Evolutionary conservation across 495 filamentous ascomycete genomes (phyloP), one percentile per base, ranked within the genome.

Genomic region (Penicillium fimorum): DNA sequence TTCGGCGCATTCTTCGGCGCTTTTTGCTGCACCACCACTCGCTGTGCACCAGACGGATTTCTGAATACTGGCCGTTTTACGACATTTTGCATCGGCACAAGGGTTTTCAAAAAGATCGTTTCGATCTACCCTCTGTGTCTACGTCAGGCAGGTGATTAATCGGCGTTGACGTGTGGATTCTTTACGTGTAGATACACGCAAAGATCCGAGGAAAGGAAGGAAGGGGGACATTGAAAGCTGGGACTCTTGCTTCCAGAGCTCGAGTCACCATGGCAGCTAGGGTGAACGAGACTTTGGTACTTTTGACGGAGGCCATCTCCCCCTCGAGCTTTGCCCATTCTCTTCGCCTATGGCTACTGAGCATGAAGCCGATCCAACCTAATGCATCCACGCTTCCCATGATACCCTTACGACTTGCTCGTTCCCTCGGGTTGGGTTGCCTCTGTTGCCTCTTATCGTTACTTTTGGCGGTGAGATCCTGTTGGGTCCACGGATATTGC

Each of bases 21-120:
- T 66, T 65, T 67, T 69, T 63, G 50, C 54, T 70, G 71, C 75
- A 76, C 73, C 64, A 67, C 71, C 73, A 72, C 67, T 77, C 72
- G 72, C 66, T 75, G 70, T 76, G 75, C 70, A 68, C 63, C 69
- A 67, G 63, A 73, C 57, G 46, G 61, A 35, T 57, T 38, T 50
- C 51, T 66, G 64, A 47, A 61, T 42, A 61, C 62, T 65, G 37
- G 59, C 45, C 63, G 46, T 56, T 64, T 59, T 55, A 60, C 40
- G 50, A 69, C 70, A 65, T 67, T 69, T 69, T 69, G 70, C 72
- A 74, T 77, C 59, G 60, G 66, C 68, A 74, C 70, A 73, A 57
- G 59, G 29, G 11, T 9, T 22, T 55, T 37, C 32, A 35, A 57
- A 32, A 12, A 24, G 59, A 56, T 37, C 44, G 12, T 53, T 29